Conservation (phyloP, 352 stramenopile genomes). For the Phytophthora meadii region DNA sequence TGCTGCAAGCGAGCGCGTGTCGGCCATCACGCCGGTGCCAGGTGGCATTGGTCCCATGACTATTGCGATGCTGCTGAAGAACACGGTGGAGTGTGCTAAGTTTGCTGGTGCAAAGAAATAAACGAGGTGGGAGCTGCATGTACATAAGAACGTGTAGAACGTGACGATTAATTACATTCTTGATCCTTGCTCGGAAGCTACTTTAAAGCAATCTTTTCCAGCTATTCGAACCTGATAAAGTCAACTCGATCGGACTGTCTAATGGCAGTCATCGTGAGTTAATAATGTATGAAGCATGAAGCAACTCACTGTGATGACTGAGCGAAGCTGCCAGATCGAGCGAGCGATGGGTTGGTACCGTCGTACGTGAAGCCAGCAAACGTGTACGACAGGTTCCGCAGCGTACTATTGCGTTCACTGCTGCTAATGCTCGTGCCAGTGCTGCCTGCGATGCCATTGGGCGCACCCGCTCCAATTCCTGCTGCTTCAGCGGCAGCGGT, state of each 20-base stretch:
- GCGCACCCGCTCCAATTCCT: constrained; percentile 23
- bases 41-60: constrained; percentile 99
- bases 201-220: constrained; percentile 9
- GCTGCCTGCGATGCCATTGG: constrained; percentile 42
- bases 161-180: constrained; percentile 42
- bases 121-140: constrained; percentile 5
- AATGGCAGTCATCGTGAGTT: constrained; percentile 17
- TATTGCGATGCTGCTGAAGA: constrained; percentile 94
- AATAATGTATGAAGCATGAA: constrained; percentile 32
- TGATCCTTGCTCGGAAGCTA: constrained; percentile 3
- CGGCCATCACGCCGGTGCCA: constrained; percentile 97
- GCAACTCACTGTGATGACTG: constrained; percentile 28
- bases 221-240: constrained; percentile 4
- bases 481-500: constrained; percentile 18
- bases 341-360: constrained; percentile 56
- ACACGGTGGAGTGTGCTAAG: constrained; percentile 72
- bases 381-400: constrained; percentile 87
- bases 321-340: constrained; percentile 44
- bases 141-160: constrained; percentile 16
- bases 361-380: constrained; percentile 89
- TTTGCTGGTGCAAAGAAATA: constrained; percentile 40
- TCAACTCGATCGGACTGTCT: constrained; percentile 8
- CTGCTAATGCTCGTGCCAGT: constrained; percentile 43
- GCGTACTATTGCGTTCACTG: constrained; percentile 61
- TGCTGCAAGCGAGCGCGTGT: constrained; percentile 81